Base-by-base conservation (phyloP, 306 rosid genomes). In the Cicer yamashitae region DNA sequence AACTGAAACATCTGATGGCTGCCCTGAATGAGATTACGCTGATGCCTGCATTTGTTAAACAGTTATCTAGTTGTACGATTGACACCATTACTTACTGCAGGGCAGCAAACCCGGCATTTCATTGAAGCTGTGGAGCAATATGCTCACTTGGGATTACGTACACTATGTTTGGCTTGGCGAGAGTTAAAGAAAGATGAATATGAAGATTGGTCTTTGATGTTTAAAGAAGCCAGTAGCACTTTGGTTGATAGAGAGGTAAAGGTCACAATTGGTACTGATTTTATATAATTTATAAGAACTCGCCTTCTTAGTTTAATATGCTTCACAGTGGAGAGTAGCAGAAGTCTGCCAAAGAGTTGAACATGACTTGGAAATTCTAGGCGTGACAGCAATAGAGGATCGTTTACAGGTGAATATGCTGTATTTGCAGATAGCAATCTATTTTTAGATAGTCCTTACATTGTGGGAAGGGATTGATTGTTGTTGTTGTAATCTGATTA, bases 361-460 rank as follows among this genome's bases (percentile, higher is more conserved):
- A 74, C 98, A 83, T 50, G 87, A 92, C 85, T 76, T 90, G 74
- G 98, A 92, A 85, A 80, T 96, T 82, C 98, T 96, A 82, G 98
- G 99, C 77, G 96, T 92, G 78, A 87, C 99, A 67, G 99, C 99
- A 46, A 96, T 96, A 85, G 99, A 96, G 83, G 99, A 96, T 87
- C 97, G 91, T 81, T 86, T 96, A 67, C 99, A 96, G 96, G 99
- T 92, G 82, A 88, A 76, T 53, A 78, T 59, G 39, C 74, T 63
- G 20, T 75, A 74, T 58, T 81, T 79, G 50, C 59, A 17, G 68
- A 10, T 41, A 67, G 66, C 50, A 68, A 25, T 43, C 69, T 67
- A 37, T 37, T 57, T 62, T 12, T 46, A 22, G 22, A 22, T 13
- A 46, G 54, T 66, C 38, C 72, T 14, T 8, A 22, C 72, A 17